Base-by-base conservation (phyloP, 2,329 filamentous ascomycete genomes). In the Botrytis elliptica region DNA sequence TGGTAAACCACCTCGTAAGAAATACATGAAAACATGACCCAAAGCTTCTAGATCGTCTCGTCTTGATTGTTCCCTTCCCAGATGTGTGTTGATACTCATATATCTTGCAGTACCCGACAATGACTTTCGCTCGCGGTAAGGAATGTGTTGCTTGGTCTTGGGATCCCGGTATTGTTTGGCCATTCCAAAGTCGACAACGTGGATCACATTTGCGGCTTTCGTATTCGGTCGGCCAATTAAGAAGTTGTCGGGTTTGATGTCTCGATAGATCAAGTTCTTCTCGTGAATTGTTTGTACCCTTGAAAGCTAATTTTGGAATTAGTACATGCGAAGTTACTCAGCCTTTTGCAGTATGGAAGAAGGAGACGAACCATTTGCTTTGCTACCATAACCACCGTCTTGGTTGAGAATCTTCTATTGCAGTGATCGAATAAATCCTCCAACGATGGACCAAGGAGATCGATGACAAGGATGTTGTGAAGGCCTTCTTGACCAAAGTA, bases 241-340 rank as follows among this genome's bases (percentile, higher is more conserved):
- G 85, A 99, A 98, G 86, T 99, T 99, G 86, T 99, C 96, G 73
- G 96, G 96, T 84, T 99, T 99, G 87, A 99, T 98, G 82, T 99
- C 96, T 79, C 96, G 92, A 85, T 99, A 98, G 83, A 99, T 98
- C 76, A 98, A 88, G 84, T 98, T 98, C 89, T 98, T 98, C 85
- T 98, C 96, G 86, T 99, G 95, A 78, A 99, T 98, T 1, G 89
- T 91, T 84, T 91, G 95, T 40, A 99, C 95, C 77, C 95, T 91
- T 49, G 95, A 98, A 70, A 98, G 88, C 92, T 94, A 79, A 42
- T 40, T 55, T 52, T 49, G 22, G 38, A 55, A 55, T 66, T 42
- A 71, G 60, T 59, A 66, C 40, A 36, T 65, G 44, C 55, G 10
- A 33, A 14, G 55, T 59, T 38, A 73, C 29, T 25, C 29, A 46